Evolutionary conservation across 2,329 filamentous ascomycete genomes (phyloP), one percentile per base, ranked within the genome.

Genomic region (Cytospora leucostoma): DNA sequence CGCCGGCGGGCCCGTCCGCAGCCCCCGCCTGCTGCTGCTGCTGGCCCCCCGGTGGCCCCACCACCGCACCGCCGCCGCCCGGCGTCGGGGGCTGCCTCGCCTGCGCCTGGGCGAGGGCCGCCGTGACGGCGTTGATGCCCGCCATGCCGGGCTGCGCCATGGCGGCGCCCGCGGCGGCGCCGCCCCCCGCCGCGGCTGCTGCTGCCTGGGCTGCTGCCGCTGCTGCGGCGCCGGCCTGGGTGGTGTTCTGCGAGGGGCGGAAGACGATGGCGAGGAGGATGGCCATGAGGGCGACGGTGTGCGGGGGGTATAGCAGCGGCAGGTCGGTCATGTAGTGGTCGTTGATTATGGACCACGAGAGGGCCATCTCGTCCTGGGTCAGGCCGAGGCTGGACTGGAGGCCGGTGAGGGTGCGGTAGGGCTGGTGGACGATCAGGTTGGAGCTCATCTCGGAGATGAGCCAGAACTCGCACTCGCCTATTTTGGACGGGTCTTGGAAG

Each of bases 381-480:
- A 97, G 80, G 54, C 81, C 79, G 64, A 97, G 84, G 64, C 90
- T 85, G 59, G 80, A 78, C 67, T 91, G 88, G 51, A 96, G 80
- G 51, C 88, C 87, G 5, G 84, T 84, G 35, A 97, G 80, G 49
- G 89, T 92, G 60, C 92, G 90, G 76, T 97, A 97, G 0, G 93
- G 93, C 72, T 97, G 92, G 75, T 96, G 91, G 19, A 96, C 80
- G 72, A 97, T 96, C 69, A 97, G 84, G 70, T 96, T 91, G 5
- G 91, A 93, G 75, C 86, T 90, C 85, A 97, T 90, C 73, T 96
- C 93, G 33, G 91, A 93, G 70, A 97, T 97, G 62, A 97, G 82
- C 64, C 86, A 91, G 77, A 97, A 97, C 74, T 97, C 93, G 83
- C 92, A 96, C 79, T 97, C 93, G 70, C 93, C 93, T 47, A 97